phyloP scores from a whole-genome alignment of 768 basidiomycete species.

The Serendipita vermifera region DNA sequence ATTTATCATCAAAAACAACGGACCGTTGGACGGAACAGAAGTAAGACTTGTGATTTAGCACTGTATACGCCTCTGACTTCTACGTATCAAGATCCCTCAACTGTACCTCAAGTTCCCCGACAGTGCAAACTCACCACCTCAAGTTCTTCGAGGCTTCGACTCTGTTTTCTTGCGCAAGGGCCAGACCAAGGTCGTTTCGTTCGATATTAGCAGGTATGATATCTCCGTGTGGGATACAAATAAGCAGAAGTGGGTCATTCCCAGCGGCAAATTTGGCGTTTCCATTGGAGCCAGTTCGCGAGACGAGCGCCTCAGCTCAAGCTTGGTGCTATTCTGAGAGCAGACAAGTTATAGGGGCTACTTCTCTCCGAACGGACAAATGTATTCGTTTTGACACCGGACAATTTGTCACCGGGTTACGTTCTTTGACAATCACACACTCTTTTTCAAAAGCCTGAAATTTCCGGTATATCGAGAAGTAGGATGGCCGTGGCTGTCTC shows the following conservation, averaged over 20 bases:
- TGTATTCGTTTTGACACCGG: too few relatives aligned
- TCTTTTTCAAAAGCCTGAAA: too few relatives aligned
- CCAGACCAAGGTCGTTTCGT: slow-evolving; percentile 8
- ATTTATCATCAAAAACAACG: slow-evolving; percentile 10
- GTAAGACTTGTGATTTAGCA: neutral
- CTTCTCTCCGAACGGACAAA: too few relatives aligned
- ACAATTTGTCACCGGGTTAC: too few relatives aligned
- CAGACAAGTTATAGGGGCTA: too few relatives aligned
- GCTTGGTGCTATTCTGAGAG: slow-evolving; percentile 18
- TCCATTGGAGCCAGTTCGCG: slow-evolving; percentile 38
- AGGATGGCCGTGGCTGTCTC: too few relatives aligned
- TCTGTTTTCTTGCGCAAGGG: slow-evolving; percentile 14
- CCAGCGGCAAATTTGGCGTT: slow-evolving; percentile 33
- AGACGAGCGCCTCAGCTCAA: slow-evolving; percentile 34
- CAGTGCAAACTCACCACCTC: slow-evolving; percentile 14
- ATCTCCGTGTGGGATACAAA: slow-evolving; percentile 34
- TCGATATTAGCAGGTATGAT: slow-evolving; percentile 36
- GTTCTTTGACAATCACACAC: too few relatives aligned
- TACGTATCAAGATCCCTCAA: slow-evolving; percentile 14
- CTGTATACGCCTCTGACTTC: neutral
- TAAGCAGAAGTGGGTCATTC: slow-evolving; percentile 42
- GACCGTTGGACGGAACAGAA: slow-evolving; percentile 5
- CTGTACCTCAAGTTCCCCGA: slow-evolving; percentile 18
- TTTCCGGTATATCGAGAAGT: too few relatives aligned
- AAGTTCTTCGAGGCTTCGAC: slow-evolving; percentile 19